Evolutionary conservation across 108 stramenopile species (phyloP).

Genomic region (Nitzschia palea): DNA sequence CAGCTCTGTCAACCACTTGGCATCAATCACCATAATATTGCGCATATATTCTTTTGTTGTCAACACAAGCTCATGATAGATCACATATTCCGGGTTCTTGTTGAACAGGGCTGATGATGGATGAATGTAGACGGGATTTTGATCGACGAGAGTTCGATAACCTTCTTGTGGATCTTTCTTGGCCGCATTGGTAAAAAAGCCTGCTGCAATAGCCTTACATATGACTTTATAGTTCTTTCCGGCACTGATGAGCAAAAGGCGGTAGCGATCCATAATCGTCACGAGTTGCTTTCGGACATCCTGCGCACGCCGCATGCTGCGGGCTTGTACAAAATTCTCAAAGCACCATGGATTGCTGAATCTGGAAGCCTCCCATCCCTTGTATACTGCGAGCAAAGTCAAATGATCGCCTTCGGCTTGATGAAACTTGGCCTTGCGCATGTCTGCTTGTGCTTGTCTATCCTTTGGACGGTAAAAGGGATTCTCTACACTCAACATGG

Average conservation of each 20-base stretch:
- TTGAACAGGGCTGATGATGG: conserved; percentile 97
- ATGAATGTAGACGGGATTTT: conserved; percentile 97
- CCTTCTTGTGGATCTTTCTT: conserved; percentile 99
- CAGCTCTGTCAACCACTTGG: conserved; percentile 97
- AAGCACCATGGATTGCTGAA: conserved; percentile 98
- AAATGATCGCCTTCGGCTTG: conserved; percentile 99
- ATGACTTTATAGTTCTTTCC: conserved; percentile 98
- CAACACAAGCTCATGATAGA: conserved; percentile 98
- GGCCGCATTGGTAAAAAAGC: conserved; percentile 97
- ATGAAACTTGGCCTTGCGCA: conserved; percentile 99
- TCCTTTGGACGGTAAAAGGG: conserved; percentile 98
- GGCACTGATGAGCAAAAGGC: conserved; percentile 89
- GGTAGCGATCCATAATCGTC: conserved; percentile 98
- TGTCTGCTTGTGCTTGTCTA: conserved; percentile 98
- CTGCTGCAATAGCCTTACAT: conserved; percentile 95
- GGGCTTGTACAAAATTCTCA: conserved; percentile 97
- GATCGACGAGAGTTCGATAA: conserved; percentile 96
- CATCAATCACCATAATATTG: conserved; percentile 98
- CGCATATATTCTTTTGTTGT: conserved; percentile 99
- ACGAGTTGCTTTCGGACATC: conserved; percentile 99
- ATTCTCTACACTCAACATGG: conserved; percentile 96
- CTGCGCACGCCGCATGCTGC: conserved; percentile 97
- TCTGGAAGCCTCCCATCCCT: conserved; percentile 93
- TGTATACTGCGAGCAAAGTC: conserved; percentile 95
- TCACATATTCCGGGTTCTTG: conserved; percentile 98